Evolutionary conservation across 768 basidiomycete species (phyloP).

Genomic region (Russula virescens): DNA sequence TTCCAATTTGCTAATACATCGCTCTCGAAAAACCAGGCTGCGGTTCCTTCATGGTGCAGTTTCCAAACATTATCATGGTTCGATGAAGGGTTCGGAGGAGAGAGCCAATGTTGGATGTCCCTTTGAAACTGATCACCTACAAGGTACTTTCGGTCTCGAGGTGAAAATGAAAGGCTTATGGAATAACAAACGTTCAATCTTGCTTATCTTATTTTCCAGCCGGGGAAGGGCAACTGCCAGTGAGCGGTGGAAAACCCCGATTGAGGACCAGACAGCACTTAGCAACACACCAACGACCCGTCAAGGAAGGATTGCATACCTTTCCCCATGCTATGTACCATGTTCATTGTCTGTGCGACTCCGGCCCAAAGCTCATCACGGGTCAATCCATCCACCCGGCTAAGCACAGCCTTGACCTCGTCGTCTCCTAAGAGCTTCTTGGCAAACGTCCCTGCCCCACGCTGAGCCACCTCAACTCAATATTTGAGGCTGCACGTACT

Average conservation of each 20-base stretch:
- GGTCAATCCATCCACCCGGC: constrained; percentile 2
- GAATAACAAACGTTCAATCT: constrained; percentile 7
- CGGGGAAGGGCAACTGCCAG: background rate
- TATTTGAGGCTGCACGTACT: background rate
- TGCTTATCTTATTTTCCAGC: background rate
- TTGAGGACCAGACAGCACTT: background rate
- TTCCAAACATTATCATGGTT: background rate
- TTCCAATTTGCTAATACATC: background rate
- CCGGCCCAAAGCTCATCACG: background rate
- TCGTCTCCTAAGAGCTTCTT: constrained; percentile 6
- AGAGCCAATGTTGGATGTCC: background rate
- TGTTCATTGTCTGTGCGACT: background rate
- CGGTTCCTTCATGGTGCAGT: background rate
- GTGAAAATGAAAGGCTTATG: accelerated
- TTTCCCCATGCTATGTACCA: background rate
- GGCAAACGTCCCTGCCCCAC: background rate
- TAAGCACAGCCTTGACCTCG: background rate
- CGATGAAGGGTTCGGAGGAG: constrained; percentile 1
- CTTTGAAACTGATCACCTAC: constrained; percentile 4
- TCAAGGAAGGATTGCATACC: background rate
- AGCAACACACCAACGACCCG: background rate
- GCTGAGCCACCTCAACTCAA: background rate
- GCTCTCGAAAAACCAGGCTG: background rate
- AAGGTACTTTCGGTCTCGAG: background rate
- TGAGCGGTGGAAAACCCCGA: background rate